Evolutionary conservation across 2,329 filamentous ascomycete species (phyloP).

Genomic region (Apiospora marii): DNA sequence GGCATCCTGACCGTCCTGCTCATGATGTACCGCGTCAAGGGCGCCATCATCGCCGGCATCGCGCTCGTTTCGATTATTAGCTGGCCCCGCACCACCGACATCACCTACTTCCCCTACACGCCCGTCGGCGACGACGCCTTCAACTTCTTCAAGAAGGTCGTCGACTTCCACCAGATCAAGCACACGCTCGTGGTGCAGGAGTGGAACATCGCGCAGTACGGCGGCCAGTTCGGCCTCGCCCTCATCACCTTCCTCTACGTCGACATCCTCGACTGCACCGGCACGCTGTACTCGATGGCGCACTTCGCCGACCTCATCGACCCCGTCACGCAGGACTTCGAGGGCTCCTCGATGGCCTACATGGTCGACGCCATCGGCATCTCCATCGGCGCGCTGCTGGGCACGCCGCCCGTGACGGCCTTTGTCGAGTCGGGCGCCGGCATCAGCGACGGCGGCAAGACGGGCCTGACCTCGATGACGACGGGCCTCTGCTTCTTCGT

Average conservation of each 20-base stretch:
- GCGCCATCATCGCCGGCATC: constrained; percentile 85
- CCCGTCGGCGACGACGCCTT: constrained; percentile 73
- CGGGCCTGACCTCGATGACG: constrained; percentile 81
- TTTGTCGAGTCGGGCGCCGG: constrained; percentile 91
- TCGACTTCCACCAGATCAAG: constrained; percentile 81
- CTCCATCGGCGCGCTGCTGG: constrained; percentile 80
- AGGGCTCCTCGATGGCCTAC: constrained; percentile 84
- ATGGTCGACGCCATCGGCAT: constrained; percentile 82
- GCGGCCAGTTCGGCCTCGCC: constrained; percentile 81
- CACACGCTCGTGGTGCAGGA: constrained; percentile 74
- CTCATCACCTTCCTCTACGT: constrained; percentile 91
- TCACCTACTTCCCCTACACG: constrained; percentile 84
- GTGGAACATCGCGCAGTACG: constrained; percentile 74
- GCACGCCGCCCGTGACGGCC: constrained; percentile 82
- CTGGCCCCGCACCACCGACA: constrained; percentile 78
- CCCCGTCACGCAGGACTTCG: constrained; percentile 84
- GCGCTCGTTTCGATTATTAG: constrained; percentile 86
- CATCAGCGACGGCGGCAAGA: constrained; percentile 86
- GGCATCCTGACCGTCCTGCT: constrained; percentile 81
- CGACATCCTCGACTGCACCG: constrained; percentile 87
- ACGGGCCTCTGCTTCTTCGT: constrained; percentile 87
- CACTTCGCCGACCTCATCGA: constrained; percentile 83
- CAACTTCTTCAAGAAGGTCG: constrained; percentile 88
- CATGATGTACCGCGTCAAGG: constrained; percentile 87
- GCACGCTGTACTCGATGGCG: constrained; percentile 90